phyloP scores from a whole-genome alignment of 1,284 basidiomycete genomes.

The Ganoderma leucocontextum region DNA sequence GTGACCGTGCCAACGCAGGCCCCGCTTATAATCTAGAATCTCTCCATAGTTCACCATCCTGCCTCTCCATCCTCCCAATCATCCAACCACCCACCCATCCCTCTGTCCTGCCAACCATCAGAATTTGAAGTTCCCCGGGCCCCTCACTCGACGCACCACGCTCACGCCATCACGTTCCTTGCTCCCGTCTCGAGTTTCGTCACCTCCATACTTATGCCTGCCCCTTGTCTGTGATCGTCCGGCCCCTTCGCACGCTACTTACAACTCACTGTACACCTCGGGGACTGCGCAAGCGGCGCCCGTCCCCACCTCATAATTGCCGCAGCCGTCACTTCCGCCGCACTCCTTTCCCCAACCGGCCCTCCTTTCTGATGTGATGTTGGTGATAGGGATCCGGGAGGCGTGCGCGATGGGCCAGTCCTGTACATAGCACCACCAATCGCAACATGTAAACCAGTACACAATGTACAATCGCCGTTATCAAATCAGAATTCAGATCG shows the following conservation, averaged over 20 bases:
- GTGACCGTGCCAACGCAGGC: not conserved
- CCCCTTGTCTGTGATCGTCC: not conserved
- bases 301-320: not conserved
- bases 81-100: not conserved
- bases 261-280: not conserved
- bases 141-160: not conserved
- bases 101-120: not conserved
- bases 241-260: constrained; percentile 1
- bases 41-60: constrained; percentile 1
- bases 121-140: not conserved
- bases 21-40: not conserved
- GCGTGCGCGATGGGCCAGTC: not conserved
- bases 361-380: constrained; percentile 1
- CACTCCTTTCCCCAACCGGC: not conserved
- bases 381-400: not conserved
- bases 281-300: constrained; percentile 5
- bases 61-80: not conserved
- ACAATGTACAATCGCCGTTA: not conserved
- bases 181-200: not conserved
- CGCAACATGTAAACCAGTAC: not conserved
- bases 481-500: constrained; percentile 1
- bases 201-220: not conserved
- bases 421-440: not conserved
- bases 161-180: constrained; percentile 9
- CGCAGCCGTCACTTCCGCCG: not conserved